Conservation (phyloP, 2,329 filamentous ascomycete genomes). For the Neurospora sp. region DNA sequence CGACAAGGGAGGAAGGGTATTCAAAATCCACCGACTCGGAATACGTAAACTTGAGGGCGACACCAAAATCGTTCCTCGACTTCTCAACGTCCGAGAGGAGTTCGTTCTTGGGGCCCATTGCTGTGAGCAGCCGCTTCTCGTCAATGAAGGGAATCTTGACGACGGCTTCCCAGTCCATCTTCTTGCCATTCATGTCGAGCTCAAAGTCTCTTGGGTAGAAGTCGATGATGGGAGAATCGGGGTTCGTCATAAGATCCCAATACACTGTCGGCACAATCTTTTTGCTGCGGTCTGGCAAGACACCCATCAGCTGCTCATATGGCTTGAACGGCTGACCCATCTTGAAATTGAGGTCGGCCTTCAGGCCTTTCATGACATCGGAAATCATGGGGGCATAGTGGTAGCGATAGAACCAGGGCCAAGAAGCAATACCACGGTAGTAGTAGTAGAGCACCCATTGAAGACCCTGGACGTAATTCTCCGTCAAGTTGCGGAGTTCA, state of each 20-base stretch:
- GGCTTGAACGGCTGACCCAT: slow-evolving; percentile 92
- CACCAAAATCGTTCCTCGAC: slow-evolving; percentile 79
- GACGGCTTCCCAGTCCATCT: slow-evolving; percentile 99
- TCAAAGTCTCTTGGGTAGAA: slow-evolving; percentile 97
- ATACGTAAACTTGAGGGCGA: slow-evolving; percentile 88
- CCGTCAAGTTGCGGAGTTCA: slow-evolving; percentile 71
- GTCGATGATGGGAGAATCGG: slow-evolving; percentile 87
- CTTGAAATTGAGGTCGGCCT: slow-evolving; percentile 81
- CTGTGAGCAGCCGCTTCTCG: slow-evolving; percentile 71
- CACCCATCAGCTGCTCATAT: slow-evolving; percentile 96
- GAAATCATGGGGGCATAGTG: slow-evolving; percentile 93
- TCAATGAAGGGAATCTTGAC: slow-evolving; percentile 99
- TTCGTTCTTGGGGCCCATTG: slow-evolving; percentile 78
- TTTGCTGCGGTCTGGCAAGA: slow-evolving; percentile 94
- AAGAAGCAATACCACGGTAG: slow-evolving; percentile 92
- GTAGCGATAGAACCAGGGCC: slow-evolving; percentile 97
- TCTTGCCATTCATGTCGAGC: slow-evolving; percentile 98
- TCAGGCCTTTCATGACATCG: slow-evolving; percentile 83
- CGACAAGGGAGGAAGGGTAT: slow-evolving; percentile 80
- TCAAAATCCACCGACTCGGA: slow-evolving; percentile 65
- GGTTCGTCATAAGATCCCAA: slow-evolving; percentile 85
- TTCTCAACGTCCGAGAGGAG: slow-evolving; percentile 71
- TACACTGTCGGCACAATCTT: slow-evolving; percentile 84
- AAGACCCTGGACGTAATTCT: slow-evolving; percentile 95
- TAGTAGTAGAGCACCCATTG: slow-evolving; percentile 99